Evolutionary conservation across 2,329 filamentous ascomycete genomes (phyloP), one percentile per base, ranked within the genome.

Genomic region (Fusarium brachygibbosum): DNA sequence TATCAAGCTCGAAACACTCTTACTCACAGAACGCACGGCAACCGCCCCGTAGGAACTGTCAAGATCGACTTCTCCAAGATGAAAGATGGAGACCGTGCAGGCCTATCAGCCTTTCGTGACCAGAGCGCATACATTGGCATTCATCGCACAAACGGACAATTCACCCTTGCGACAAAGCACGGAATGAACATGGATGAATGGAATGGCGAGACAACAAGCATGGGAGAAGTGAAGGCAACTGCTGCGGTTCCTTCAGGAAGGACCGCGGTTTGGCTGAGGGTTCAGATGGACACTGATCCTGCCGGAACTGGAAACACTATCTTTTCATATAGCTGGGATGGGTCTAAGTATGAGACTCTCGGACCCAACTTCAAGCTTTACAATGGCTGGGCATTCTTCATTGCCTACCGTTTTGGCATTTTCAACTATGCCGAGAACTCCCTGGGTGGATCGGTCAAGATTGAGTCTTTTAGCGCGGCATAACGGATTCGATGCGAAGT

Each of bases 51-150:
- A 0, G 87, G 81, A 0, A 89, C 86, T 0, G 82, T 88, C 29
- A 64, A 80, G 11, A 70, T 89, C 10, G 82, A 88, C 69, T 81
- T 83, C 38, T 79, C 76, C 34, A 76, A 76, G 41, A 85, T 88
- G 82, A 72, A 75, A 0, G 80, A 83, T 51, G 87, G 86, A 4
- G 87, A 89, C 62, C 79, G 82, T 14, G 79, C 82, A 0, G 87
- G 87, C 2, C 78, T 87, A 0, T 82, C 84, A 0, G 76, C 84
- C 6, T 86, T 89, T 76, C 82, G 87, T 1, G 85, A 89, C 66
- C 77, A 79, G 14, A 81, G 80, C 1, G 85, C 84, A 0, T 88
- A 83, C 72, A 84, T 89, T 31, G 86, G 84, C 2, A 74, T 89
- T 12, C 72, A 81, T 59, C 81, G 56, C 14, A 44, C 56, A 5